Evolutionary conservation across 1,284 basidiomycete species (phyloP).

Genomic region (Sphagnurus paluster): DNA sequence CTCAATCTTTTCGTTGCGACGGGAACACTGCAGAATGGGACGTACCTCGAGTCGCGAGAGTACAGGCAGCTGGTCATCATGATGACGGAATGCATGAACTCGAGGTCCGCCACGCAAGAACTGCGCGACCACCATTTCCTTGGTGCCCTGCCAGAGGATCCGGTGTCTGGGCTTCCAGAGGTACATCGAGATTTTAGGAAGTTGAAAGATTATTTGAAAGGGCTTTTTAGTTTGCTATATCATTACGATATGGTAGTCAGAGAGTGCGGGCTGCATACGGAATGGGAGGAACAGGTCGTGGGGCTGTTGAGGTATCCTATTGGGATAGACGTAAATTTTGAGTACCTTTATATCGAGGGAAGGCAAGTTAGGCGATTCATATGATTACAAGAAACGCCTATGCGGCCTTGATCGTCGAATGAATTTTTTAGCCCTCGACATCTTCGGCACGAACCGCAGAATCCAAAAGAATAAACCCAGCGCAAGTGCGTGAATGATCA

Average conservation of each 20-base stretch:
- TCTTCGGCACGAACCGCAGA: too few relatives aligned
- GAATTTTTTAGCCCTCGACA: too few relatives aligned
- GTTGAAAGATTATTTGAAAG: slow-evolving; percentile 33
- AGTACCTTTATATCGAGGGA: neutral
- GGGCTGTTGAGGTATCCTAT: slow-evolving; percentile 1
- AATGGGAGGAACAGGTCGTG: slow-evolving; percentile 28
- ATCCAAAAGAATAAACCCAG: too few relatives aligned
- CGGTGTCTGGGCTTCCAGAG: neutral
- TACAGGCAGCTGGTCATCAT: slow-evolving; percentile 20
- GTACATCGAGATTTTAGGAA: slow-evolving; percentile 23
- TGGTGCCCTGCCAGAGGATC: slow-evolving; percentile 8
- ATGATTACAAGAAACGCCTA: neutral
- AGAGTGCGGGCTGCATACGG: slow-evolving; percentile 29
- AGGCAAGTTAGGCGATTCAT: neutral
- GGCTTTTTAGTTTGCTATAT: slow-evolving; percentile 32
- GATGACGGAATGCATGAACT: slow-evolving; percentile 22
- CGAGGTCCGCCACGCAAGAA: slow-evolving; percentile 30
- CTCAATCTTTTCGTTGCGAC: slow-evolving; percentile 32
- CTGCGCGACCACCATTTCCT: slow-evolving; percentile 29
- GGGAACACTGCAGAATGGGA: slow-evolving; percentile 23
- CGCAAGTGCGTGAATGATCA: too few relatives aligned
- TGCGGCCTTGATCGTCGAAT: too few relatives aligned
- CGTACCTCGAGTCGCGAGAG: slow-evolving; percentile 21
- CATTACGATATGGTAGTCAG: slow-evolving; percentile 31
- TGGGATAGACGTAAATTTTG: neutral